These are phyloP conservation scores for Eugenia klotzschiana DNA, from an alignment of 441 rosid genomes.

Conservation along the genomic window DNA sequence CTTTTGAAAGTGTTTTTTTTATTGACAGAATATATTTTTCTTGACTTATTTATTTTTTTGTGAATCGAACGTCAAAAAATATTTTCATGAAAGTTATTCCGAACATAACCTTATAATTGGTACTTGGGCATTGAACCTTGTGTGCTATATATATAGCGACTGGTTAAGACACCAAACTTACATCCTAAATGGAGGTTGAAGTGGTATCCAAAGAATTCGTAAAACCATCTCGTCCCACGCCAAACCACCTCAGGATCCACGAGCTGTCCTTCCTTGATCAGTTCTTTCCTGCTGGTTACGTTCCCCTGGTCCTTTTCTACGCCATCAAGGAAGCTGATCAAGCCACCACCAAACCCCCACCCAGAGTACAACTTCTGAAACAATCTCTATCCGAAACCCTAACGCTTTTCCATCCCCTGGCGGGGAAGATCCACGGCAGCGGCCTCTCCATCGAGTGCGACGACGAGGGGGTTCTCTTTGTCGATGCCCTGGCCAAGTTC, in stretches of 20 bases:
- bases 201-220: neutral
- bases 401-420: neutral
- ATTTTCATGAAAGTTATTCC: no score
- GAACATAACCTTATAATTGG: neutral
- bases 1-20: no score
- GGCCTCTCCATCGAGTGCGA: neutral
- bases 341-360: neutral
- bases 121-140: neutral
- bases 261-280: neutral
- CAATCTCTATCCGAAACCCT: neutral
- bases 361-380: neutral
- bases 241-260: neutral
- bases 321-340: neutral
- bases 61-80: no score
- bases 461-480: neutral
- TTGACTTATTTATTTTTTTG: no score
- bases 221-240: neutral
- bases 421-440: neutral
- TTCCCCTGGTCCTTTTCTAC: neutral
- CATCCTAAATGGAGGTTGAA: neutral
- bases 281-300: accelerated
- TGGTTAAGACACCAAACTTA: neutral
- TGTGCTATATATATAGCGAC: no score
- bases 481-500: neutral
- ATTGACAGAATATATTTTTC: no score